Percentiles rank a stretch among this genome's conserved stretches.
These are phyloP conservation scores for Mucor piriformis DNA, from an alignment of 371 early-diverging fungal species.

Conservation along the genomic window DNA sequence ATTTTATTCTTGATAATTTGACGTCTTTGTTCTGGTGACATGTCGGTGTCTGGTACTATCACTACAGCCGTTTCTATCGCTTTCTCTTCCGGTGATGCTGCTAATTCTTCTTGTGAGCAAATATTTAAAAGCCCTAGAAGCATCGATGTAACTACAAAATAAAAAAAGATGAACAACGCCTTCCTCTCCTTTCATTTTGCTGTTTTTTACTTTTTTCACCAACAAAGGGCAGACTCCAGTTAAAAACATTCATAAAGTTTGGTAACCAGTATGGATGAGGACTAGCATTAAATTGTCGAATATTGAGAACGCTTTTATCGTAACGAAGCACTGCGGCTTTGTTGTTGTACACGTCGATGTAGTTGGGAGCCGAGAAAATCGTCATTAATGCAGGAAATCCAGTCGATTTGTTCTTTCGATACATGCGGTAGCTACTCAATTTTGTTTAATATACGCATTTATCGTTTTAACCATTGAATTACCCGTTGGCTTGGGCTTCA, in stretches of 20 bases:
- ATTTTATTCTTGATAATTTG: conserved; percentile 88
- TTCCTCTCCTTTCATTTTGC: not conserved
- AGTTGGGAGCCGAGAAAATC: conserved; percentile 98
- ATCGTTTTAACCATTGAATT: conserved; percentile 14
- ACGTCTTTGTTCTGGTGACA: conserved; percentile 59
- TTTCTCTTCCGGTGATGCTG: conserved; percentile 31
- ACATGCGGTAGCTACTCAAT: conserved; percentile 77
- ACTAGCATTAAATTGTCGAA: conserved; percentile 82
- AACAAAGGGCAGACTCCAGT: conserved; percentile 98
- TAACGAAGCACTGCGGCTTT: conserved; percentile 97
- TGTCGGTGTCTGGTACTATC: conserved; percentile 4
- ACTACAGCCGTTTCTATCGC: conserved; percentile 29
- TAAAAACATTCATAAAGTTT: conserved; percentile 97
- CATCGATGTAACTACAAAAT: conserved; percentile 86
- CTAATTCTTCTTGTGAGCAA: conserved; percentile 81
- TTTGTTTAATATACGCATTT: too few relatives aligned
- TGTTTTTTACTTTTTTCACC: conserved; percentile 95
- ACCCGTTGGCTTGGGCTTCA: conserved; percentile 97
- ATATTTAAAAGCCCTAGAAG: conserved; percentile 90
- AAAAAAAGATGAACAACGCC: not conserved
- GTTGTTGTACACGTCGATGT: conserved; percentile 97
- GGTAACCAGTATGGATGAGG: conserved; percentile 98
- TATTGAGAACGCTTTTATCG: conserved; percentile 96
- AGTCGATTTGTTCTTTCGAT: conserved; percentile 88
- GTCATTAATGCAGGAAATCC: conserved; percentile 97